Evolutionary conservation across 2,329 filamentous ascomycete genomes (phyloP).

Genomic region (Laburnicola sp.): DNA sequence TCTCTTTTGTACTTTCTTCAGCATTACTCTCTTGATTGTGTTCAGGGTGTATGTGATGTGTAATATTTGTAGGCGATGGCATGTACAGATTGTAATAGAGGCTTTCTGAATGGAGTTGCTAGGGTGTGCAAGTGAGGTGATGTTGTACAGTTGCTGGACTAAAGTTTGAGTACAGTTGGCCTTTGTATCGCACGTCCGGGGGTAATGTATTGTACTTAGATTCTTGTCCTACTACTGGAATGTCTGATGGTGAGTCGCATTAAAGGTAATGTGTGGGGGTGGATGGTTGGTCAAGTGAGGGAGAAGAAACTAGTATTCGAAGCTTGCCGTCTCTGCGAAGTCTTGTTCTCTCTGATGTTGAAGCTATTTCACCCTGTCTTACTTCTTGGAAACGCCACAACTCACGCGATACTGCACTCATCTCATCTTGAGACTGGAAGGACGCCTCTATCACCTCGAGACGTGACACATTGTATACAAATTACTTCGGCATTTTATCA

Average conservation of each 20-base stretch:
- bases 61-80: not conserved
- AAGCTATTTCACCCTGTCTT: no score
- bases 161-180: not conserved
- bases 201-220: no score
- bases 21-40: not conserved
- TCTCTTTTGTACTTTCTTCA: slow-evolving; percentile 8
- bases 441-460: not conserved
- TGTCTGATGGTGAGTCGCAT: no score
- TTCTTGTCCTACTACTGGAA: no score
- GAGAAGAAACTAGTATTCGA: no score
- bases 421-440: not conserved
- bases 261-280: no score
- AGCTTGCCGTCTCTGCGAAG: no score
- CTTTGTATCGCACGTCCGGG: no score
- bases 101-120: not conserved
- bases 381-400: no score
- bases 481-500: not conserved
- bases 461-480: not conserved
- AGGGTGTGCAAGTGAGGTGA: not conserved
- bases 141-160: not conserved
- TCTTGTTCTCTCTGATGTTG: no score
- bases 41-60: not conserved
- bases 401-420: not conserved
- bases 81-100: slow-evolving; percentile 4
- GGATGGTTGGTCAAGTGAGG: no score